Base-by-base conservation (phyloP, 306 rosid species). In the Casuarina equisetifolia region DNA sequence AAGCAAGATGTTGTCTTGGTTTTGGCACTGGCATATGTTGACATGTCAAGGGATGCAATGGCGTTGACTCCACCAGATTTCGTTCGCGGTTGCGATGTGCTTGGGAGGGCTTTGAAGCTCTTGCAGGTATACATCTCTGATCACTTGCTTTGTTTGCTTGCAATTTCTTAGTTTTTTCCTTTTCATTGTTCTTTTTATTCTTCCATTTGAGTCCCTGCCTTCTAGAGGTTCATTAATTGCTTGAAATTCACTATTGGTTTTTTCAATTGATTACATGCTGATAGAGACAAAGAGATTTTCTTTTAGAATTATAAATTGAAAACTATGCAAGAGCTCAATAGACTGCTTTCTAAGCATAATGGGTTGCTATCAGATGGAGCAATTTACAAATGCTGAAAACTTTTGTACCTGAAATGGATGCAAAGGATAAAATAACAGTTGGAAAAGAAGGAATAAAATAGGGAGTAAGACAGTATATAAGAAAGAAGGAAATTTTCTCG, bases 101-200 rank as follows among this genome's bases (percentile, higher is more conserved):
- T 95, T 2, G 99, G 89, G 87, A 92, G 97, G 87, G 97, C 96
- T 72, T 90, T 95, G 94, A 91, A 91, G 81, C 90, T 95, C 80
- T 80, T 95, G 90, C 96, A 91, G 96, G 98, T 94, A 69, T 75
- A 40, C 20, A 9, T 70, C 50, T 73, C 46, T 8, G 32, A 19
- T 12, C 42, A 32, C 36, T 38, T 78, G 51, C 58, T 59, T 48
- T 9, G 38, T n/a, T 6, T 9, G 64, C 36, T 55, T 19, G 11
- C 51, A 16, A 48, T 9, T 63, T 12, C 0, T 6, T 54, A 19
- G 44, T 76, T 38, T 35, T 20, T 39, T 13, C 9, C 1, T 15
- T 43, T 69, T 57, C 75, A 39, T 40, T 11, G 62, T 58, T 44
- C 69, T 58, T 57, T 57, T 57, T 46, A 9, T 46, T 46, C 51